phyloP scores from a whole-genome alignment of 2,329 filamentous ascomycete genomes.

The Cercospora beticola region DNA sequence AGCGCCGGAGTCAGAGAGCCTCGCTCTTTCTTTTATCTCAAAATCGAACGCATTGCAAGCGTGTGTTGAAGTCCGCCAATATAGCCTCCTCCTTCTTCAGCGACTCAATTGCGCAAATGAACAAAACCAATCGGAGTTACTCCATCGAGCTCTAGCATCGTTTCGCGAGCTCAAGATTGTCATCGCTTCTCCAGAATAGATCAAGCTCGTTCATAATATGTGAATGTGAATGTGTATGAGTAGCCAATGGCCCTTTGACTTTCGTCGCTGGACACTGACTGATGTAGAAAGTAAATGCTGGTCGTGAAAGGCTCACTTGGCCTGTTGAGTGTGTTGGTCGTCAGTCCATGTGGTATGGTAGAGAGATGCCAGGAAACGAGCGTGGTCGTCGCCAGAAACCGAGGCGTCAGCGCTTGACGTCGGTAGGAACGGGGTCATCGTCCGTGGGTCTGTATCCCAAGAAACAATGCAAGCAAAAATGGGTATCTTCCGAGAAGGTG shows the following conservation, averaged over 20 bases:
- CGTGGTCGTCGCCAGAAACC: constrained; percentile 34
- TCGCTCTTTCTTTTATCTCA: not conserved
- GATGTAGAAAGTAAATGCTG: constrained; percentile 9
- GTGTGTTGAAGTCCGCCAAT: constrained; percentile 25
- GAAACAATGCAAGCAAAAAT: constrained; percentile 16
- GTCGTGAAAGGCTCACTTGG: constrained; percentile 12
- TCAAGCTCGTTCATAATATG: constrained; percentile 21
- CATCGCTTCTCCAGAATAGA: constrained; percentile 30
- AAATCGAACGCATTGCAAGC: constrained; percentile 11
- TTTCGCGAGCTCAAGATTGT: constrained; percentile 37
- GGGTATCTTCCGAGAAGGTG: constrained; percentile 22
- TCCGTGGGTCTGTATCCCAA: constrained; percentile 20
- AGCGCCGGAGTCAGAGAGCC: constrained; percentile 14
- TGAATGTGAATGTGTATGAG: constrained; percentile 3
- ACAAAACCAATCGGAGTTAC: constrained; percentile 23
- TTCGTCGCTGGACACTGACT: constrained; percentile 16
- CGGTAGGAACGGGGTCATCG: constrained; percentile 17
- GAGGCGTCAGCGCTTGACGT: constrained; percentile 39
- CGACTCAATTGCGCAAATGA: constrained; percentile 9
- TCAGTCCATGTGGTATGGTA: constrained; percentile 8
- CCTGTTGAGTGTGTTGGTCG: constrained; percentile 10
- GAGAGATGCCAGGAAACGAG: constrained; percentile 15
- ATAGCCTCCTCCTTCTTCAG: constrained; percentile 17
- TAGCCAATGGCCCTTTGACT: constrained; percentile 15
- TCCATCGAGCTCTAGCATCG: constrained; percentile 34